Conservation (phyloP, 257 asterid genomes). For the Solanum appendiculatum region DNA sequence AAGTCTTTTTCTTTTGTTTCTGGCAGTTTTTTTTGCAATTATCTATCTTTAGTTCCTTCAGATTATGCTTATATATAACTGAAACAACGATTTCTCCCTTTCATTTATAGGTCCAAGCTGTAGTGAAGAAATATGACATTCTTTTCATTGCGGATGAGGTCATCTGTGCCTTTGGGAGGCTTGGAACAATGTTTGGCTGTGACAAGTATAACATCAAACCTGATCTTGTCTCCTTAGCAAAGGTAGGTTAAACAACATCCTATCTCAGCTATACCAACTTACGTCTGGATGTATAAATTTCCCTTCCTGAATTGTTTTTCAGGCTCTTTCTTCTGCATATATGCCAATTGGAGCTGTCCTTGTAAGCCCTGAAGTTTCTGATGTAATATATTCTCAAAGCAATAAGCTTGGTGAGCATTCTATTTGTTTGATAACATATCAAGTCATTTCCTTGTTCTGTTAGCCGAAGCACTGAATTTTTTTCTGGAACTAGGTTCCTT, state of each 20-base stretch:
- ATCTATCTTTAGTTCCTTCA: not conserved
- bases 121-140: slow-evolving; percentile 71
- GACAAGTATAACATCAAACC: slow-evolving; percentile 90
- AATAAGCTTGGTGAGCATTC: slow-evolving; percentile 60
- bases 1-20: not conserved
- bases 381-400: slow-evolving; percentile 87
- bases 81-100: not conserved
- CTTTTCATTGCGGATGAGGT: slow-evolving; percentile 96
- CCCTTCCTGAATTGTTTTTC: not conserved
- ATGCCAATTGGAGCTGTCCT: slow-evolving; percentile 96
- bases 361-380: slow-evolving; percentile 65
- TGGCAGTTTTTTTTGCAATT: not conserved
- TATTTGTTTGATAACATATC: not conserved
- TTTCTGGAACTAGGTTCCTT: slow-evolving; percentile 42
- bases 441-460: not conserved
- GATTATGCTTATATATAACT: not conserved
- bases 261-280: not conserved
- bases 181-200: slow-evolving; percentile 87
- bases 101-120: slow-evolving; percentile 66
- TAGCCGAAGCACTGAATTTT: not conserved
- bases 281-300: not conserved
- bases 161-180: slow-evolving; percentile 92
- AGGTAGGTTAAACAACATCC: slow-evolving; percentile 27
- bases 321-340: slow-evolving; percentile 96
- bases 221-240: slow-evolving; percentile 83